Evolutionary conservation across 768 basidiomycete genomes (phyloP).

Genomic region (Termitomyces sp.): DNA sequence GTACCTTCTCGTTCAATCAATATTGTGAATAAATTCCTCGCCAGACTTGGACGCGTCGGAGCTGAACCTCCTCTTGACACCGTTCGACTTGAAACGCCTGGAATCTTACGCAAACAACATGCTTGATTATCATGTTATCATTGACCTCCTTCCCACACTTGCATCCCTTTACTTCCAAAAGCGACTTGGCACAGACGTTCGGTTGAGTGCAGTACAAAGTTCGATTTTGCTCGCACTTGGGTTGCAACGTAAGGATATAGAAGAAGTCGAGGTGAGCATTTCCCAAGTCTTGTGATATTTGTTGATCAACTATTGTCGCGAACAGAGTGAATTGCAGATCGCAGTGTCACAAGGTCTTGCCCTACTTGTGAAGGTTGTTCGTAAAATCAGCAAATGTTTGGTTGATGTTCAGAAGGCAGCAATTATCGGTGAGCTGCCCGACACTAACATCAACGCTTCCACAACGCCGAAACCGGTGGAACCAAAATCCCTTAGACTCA

Average conservation of each 20-base stretch:
- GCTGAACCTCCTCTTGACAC: conserved; percentile 65
- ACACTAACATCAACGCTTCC: conserved; percentile 20
- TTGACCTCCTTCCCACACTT: conserved; percentile 84
- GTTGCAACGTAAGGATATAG: conserved; percentile 83
- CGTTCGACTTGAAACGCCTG: conserved; percentile 94
- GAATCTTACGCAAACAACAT: conserved; percentile 95
- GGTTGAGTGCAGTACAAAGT: conserved; percentile 84
- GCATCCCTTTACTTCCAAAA: conserved; percentile 84
- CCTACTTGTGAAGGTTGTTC: conserved; percentile 85
- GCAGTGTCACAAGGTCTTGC: conserved; percentile 88
- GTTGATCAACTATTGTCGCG: neutral
- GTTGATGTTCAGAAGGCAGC: conserved; percentile 77
- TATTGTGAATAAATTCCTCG: neutral
- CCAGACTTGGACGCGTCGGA: conserved; percentile 32
- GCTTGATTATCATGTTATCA: conserved; percentile 94
- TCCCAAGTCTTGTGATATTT: neutral
- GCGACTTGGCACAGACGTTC: conserved; percentile 60
- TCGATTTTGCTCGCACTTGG: conserved; percentile 89
- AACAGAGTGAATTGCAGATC: conserved; percentile 71
- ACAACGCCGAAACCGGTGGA: conserved; percentile 3
- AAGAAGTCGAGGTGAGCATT: conserved; percentile 75
- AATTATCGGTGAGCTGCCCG: conserved; percentile 60
- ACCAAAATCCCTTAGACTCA: conserved; percentile 44
- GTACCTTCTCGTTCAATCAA: neutral
- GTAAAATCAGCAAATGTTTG: conserved; percentile 76